Conservation (phyloP, 225 moss, liverwort and hornwort species). For the Climacium dendroides region DNA sequence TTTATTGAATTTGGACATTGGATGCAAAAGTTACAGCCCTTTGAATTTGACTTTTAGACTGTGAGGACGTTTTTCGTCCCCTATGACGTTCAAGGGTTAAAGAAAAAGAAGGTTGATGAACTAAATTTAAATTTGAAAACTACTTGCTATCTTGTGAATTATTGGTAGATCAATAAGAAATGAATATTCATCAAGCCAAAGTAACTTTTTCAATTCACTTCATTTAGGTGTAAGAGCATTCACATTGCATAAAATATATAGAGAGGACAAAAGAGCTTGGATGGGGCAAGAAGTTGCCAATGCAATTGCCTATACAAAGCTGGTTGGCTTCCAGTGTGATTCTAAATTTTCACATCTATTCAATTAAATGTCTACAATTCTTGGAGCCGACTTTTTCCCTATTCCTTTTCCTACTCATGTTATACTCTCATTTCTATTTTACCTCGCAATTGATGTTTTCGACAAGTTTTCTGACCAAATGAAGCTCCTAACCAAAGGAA, state of each 20-base stretch:
- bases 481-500: neutral
- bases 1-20: too few species aligned
- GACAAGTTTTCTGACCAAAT: too few species aligned
- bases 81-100: too few species aligned
- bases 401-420: rapidly evolving
- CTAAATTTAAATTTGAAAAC: neutral
- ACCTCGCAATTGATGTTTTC: rapidly evolving
- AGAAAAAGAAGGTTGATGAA: neutral
- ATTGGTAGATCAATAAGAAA: neutral
- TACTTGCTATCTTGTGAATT: too few species aligned
- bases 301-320: neutral
- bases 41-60: too few species aligned
- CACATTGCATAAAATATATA: rapidly evolving
- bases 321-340: rapidly evolving
- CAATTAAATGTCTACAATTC: neutral
- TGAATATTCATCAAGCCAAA: neutral
- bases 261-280: neutral
- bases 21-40: too few species aligned
- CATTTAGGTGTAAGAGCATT: neutral
- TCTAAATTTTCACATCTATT: rapidly evolving
- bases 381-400: neutral
- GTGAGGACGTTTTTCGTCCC: too few species aligned
- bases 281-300: neutral
- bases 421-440: neutral
- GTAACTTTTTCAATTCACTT: neutral